These are phyloP conservation scores for Paulownia fortunei DNA, from an alignment of 257 asterid genomes.

Conservation along the genomic window DNA sequence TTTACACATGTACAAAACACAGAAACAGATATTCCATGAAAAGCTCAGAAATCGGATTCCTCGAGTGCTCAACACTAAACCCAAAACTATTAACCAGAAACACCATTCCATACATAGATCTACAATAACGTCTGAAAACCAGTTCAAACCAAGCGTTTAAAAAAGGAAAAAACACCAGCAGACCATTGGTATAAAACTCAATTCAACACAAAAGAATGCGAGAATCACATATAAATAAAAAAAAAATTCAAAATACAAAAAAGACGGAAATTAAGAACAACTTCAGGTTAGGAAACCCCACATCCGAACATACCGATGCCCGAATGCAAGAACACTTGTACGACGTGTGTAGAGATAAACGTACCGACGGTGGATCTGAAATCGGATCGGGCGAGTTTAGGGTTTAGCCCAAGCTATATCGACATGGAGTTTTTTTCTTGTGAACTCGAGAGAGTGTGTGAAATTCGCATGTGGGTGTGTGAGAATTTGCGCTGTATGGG, in stretches of 20 bases:
- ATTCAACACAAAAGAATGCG: constrained; percentile 15
- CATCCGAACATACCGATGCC: constrained; percentile 14
- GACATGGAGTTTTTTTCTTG: constrained; percentile 25
- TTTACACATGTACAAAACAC: background rate
- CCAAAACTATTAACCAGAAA: constrained; percentile 14
- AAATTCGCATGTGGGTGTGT: constrained; percentile 30
- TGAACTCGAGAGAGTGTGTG: background rate
- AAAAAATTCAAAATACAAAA: background rate
- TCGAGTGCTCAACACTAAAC: background rate
- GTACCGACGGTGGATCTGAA: constrained; percentile 37
- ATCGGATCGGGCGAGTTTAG: constrained; percentile 18
- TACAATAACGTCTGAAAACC: background rate
- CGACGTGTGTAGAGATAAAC: background rate
- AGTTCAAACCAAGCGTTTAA: background rate
- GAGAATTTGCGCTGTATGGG: constrained; percentile 2
- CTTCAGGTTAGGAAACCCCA: background rate
- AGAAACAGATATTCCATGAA: background rate
- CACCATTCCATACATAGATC: constrained; percentile 32
- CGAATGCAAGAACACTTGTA: background rate
- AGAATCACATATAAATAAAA: background rate
- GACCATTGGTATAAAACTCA: background rate
- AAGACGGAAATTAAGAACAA: background rate
- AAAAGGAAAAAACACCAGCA: background rate
- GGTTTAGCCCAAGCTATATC: constrained; percentile 13
- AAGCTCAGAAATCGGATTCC: constrained; percentile 5